Base-by-base conservation (phyloP, 371 early-diverging fungal genomes). In the Mucor saturninus region DNA sequence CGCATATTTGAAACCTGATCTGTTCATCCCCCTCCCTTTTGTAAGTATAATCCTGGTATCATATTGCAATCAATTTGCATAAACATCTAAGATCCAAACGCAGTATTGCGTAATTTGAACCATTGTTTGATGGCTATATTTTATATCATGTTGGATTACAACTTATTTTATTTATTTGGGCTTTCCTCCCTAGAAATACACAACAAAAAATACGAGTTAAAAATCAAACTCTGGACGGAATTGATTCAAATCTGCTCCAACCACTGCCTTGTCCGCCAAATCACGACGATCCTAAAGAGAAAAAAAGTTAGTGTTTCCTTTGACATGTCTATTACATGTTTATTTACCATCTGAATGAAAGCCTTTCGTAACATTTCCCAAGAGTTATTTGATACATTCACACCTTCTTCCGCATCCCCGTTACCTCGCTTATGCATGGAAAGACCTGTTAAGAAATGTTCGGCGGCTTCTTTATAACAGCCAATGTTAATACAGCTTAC, bases 401-500 rank as follows among this genome's bases (percentile, higher is more conserved):
- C 83, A 14, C 83, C 83, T 59, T 80, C 83, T 48, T 80, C 84
- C 13, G 77, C 75, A 35, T 77, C 81, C 1, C 71, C 71, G 32
- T 69, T 70, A 8, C 74, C 67, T 13, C 77, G 75, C 43, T 87
- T 87, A 70, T 96, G 97, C 68, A 95, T 85, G 1, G 92, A 83
- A 35, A 98, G 75, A 3, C 95, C 96, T 4, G 90, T 88, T 56
- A 98, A 76, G 30, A 98, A 76, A 73, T 99, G 96, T 66, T 95
- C 96, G 5, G 94, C 96, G 0, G 98, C 97, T 76, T 98, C 98
- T 28, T 87, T 81, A 71, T 97, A 93, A 61, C 91, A 88, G 1
- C 94, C 93, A 66, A 98, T 80, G 73, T 97, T 96, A 40, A 97
- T 91, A 74, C 96, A 96, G 48, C 93, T 89, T 35, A 99, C 89